Evolutionary conservation across 495 filamentous ascomycete species (phyloP), one percentile per base, ranked within the genome.

Genomic region (Penicillium waksmanii): DNA sequence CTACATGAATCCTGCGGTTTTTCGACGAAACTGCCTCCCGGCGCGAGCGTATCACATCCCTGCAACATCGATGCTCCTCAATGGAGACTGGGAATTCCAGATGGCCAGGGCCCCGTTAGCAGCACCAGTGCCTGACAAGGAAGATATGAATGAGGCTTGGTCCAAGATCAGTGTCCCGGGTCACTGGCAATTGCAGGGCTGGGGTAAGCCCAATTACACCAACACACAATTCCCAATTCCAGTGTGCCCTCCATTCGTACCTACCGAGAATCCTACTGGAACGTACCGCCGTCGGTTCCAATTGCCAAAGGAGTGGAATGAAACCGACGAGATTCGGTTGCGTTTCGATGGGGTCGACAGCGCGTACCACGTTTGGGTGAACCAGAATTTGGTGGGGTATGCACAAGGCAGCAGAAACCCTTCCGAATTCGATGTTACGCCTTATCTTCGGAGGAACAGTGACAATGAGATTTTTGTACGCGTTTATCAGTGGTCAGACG

Each of bases 101-200:
- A 80, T 83, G 42, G 77, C 81, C 34, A 55, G 69, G 5, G 82
- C 71, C n/a, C 84, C 85, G 1, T 65, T 77, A 21, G 68, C 77
- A 12, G 82, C 80, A 2, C 76, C 80, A 0, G 74, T 76, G 15
- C 80, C 66, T 60, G 56, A 35, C 40, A 43, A 57, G 8, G 58
- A 63, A 15, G 54, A 58, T 13, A 3, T 63, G 69, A 57, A 51
- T 31, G 67, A 66, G 17, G 64, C 59, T 50, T 87, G 86, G 83
- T 73, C 67, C 15, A 66, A 74, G 38, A 82, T 89, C 57, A 61
- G 77, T 36, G 87, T 90, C 6, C 87, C 87, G 0, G 83, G 85
- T 11, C 87, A 88, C 80, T 90, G 87, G 88, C 87, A 90, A 63
- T 72, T 87, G 17, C 85, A 89, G 61, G 86, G 86, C 35, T 83